phyloP scores from a whole-genome alignment of 257 asterid genomes.

The Nicotiana knightiana region DNA sequence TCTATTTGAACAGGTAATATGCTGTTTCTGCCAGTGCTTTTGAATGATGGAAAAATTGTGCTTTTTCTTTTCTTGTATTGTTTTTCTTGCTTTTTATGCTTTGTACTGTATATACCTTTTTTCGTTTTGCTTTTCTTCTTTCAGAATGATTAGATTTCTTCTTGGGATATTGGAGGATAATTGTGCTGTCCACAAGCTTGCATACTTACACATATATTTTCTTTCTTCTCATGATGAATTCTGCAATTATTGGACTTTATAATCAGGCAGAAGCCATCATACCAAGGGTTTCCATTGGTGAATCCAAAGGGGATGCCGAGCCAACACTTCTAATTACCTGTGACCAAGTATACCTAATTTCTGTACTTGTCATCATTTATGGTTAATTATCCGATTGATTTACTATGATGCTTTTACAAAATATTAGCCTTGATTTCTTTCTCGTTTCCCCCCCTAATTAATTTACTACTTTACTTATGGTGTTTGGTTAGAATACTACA shows the following conservation, averaged over 20 bases:
- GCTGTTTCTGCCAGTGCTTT: not conserved
- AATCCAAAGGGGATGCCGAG: constrained; percentile 51
- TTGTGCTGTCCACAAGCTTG: not conserved
- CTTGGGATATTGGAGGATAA: not conserved
- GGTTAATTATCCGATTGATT: constrained; percentile 10
- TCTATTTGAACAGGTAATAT: not conserved
- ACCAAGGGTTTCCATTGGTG: constrained; percentile 52
- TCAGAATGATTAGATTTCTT: not conserved
- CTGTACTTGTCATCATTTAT: constrained; percentile 22
- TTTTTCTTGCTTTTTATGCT: not conserved
- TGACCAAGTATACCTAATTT: constrained; percentile 72
- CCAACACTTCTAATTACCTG: constrained; percentile 82
- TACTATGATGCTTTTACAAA: not conserved
- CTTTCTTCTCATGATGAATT: not conserved
- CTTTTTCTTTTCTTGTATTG: not conserved
- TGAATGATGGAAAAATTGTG: not conserved
- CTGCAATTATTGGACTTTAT: constrained; percentile 12
- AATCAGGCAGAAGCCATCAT: constrained; percentile 71
- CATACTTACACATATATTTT: not conserved
- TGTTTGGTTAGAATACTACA: not conserved
- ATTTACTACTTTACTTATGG: not conserved
- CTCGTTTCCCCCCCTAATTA: not conserved
- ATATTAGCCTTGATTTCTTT: not conserved
- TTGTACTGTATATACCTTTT: not conserved
- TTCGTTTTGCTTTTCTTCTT: not conserved